Base-by-base conservation (phyloP, 306 rosid genomes). In the Abrus pulchellus region DNA sequence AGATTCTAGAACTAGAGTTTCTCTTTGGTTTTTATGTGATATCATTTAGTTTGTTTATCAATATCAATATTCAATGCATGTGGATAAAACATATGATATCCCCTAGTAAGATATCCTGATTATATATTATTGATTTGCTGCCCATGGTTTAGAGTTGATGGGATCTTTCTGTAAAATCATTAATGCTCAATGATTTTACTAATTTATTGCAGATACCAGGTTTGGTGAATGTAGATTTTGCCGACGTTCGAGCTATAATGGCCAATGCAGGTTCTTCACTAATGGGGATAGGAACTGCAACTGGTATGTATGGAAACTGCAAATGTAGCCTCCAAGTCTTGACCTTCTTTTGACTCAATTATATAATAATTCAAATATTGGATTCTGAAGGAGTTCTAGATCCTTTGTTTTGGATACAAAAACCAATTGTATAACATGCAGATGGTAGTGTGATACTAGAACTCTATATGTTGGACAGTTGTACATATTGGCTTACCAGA, bases 211-310 rank as follows among this genome's bases (percentile, higher is more conserved):
- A 94, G 97, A 87, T 94, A 78, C 98, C 98, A 3, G 98, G 98
- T 56, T 85, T 92, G 67, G 98, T 90, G 30, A 94, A 94, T 79
- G 98, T 92, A 67, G 98, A 94, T 85, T 94, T 94, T 88, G 98
- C 98, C 28, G 97, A 94, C 83, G 97, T 94, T 61, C 90, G 97
- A 72, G 97, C 98, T 79, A 90, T 94, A 89, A 94, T 94, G 97
- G 98, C 93, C 70, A 92, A 86, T 79, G 98, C 97, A 10, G 98
- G 98, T 70, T 94, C 98, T 84, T 94, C 97, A 57, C 78, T 92
- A 84, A 90, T 94, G 98, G 98, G 97, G 74, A 94, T 90, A 68
- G 97, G 97, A 89, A 94, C 94, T 66, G 97, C 97, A 66, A 92
- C 93, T 79, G 98, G 97, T 90, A 81, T 14, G 78, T 59, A 11